Percentiles rank a stretch among this genome's conserved stretches.
Conservation (phyloP, 345 rosid species). For the Cardamine occulta region DNA sequence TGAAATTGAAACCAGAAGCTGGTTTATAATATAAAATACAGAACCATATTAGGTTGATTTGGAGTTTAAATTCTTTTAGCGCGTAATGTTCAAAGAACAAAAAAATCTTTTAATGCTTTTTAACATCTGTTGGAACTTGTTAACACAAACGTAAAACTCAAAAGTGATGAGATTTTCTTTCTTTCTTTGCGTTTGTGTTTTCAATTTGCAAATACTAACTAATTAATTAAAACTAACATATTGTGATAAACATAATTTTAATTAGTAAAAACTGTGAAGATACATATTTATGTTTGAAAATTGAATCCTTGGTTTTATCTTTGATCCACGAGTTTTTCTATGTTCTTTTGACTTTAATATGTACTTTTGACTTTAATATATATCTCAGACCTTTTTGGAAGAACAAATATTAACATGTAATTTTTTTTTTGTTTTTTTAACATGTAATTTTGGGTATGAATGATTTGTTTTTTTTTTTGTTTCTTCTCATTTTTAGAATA, state of each 20-base stretch:
- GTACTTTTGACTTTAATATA: too few species aligned
- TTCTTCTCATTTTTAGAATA: constrained; percentile 41
- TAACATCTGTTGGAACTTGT: too few species aligned
- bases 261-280: background rate
- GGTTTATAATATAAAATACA: background rate
- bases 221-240: too few species aligned
- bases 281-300: background rate
- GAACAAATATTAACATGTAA: background rate
- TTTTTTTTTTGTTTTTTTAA: background rate
- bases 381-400: too few species aligned
- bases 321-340: background rate
- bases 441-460: background rate
- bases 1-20: background rate
- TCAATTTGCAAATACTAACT: too few species aligned
- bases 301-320: background rate
- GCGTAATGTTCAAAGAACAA: too few species aligned
- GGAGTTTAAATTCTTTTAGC: too few species aligned
- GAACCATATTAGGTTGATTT: background rate
- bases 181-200: too few species aligned
- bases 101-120: too few species aligned
- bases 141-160: too few species aligned
- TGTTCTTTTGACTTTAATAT: too few species aligned
- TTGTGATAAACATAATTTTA: background rate
- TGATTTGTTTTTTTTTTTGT: background rate
- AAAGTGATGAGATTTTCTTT: too few species aligned